Percentiles rank a stretch among this genome's conserved stretches.
phyloP scores from a whole-genome alignment of 768 basidiomycete species.

The Boletus huronensis region DNA sequence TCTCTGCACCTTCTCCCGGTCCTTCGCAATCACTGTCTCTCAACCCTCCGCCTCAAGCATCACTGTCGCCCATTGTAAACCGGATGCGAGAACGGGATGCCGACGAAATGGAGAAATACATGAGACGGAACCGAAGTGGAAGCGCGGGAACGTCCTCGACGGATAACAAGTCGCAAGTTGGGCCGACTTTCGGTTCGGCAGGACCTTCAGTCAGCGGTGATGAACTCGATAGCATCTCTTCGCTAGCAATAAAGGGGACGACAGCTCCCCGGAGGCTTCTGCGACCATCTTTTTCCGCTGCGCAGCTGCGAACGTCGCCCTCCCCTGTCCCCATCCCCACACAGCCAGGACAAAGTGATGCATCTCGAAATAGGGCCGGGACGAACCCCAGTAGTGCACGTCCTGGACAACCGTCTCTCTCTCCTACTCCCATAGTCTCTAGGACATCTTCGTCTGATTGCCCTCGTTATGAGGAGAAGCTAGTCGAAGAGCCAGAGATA shows the following conservation, averaged over 20 bases:
- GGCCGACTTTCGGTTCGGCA: constrained; percentile 43
- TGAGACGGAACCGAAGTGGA: constrained; percentile 78
- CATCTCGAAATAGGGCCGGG: constrained; percentile 56
- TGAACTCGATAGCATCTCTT: constrained; percentile 47
- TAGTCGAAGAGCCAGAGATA: constrained; percentile 44
- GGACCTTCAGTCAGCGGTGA: constrained; percentile 55
- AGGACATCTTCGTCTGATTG: constrained; percentile 60
- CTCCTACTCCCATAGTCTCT: constrained; percentile 39
- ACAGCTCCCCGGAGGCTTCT: constrained; percentile 56
- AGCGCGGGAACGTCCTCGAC: constrained; percentile 72
- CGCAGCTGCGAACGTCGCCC: constrained; percentile 61
- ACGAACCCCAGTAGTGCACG: constrained; percentile 56
- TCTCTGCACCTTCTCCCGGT: constrained; percentile 36
- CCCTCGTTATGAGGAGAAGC: constrained; percentile 35
- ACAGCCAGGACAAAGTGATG: constrained; percentile 41
- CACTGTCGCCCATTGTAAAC: constrained; percentile 72
- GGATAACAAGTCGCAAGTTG: constrained; percentile 62
- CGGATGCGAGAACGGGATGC: constrained; percentile 83
- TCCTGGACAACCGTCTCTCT: constrained; percentile 41
- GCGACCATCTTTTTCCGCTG: constrained; percentile 74
- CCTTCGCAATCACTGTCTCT: constrained; percentile 35
- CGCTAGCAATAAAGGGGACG: constrained; percentile 47
- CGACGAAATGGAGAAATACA: constrained; percentile 84
- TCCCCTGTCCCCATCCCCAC: constrained; percentile 33
- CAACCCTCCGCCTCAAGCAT: constrained; percentile 38